Evolutionary conservation across 169 alveolate species (phyloP).

Genomic region (Sarcocystis neurona): DNA sequence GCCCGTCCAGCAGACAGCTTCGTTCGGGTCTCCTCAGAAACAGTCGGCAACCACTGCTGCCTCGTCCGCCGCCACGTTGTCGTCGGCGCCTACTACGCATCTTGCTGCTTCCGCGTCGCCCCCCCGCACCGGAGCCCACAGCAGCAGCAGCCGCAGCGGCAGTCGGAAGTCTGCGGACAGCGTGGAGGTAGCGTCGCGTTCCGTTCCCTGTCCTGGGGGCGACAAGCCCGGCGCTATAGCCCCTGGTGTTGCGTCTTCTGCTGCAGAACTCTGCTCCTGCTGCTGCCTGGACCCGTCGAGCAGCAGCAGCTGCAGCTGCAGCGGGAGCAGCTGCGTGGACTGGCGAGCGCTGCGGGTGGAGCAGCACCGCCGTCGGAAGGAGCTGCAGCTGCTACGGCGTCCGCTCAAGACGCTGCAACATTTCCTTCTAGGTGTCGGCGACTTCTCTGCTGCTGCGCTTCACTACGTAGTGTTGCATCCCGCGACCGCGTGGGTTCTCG

Average conservation of each 20-base stretch:
- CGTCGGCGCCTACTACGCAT: too few species aligned
- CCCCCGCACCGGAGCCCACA: slow-evolving; percentile 21
- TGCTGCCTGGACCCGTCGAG: neutral
- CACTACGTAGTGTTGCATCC: slow-evolving; percentile 16
- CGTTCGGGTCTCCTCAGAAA: too few species aligned
- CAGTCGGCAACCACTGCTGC: too few species aligned
- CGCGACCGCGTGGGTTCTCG: slow-evolving; percentile 22
- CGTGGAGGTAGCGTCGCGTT: neutral
- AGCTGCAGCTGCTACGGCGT: slow-evolving; percentile 4
- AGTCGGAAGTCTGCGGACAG: neutral
- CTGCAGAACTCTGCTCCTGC: neutral
- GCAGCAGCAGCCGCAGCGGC: slow-evolving; percentile 7
- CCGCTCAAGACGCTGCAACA: slow-evolving; percentile 14
- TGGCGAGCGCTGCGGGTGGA: slow-evolving; percentile 35
- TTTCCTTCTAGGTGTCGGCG: neutral
- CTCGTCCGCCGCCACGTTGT: too few species aligned
- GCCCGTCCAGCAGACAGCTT: too few species aligned
- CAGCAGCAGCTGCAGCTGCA: slow-evolving; percentile 44
- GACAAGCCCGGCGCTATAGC: neutral
- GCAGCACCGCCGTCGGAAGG: slow-evolving; percentile 37
- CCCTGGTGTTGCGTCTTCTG: slow-evolving; percentile 17
- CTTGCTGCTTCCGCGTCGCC: too few species aligned
- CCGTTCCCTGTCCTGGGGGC: neutral
- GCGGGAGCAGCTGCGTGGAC: slow-evolving; percentile 37
- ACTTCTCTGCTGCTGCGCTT: neutral